Conservation (phyloP, 352 stramenopile genomes). For the Phytophthora cactorum region DNA sequence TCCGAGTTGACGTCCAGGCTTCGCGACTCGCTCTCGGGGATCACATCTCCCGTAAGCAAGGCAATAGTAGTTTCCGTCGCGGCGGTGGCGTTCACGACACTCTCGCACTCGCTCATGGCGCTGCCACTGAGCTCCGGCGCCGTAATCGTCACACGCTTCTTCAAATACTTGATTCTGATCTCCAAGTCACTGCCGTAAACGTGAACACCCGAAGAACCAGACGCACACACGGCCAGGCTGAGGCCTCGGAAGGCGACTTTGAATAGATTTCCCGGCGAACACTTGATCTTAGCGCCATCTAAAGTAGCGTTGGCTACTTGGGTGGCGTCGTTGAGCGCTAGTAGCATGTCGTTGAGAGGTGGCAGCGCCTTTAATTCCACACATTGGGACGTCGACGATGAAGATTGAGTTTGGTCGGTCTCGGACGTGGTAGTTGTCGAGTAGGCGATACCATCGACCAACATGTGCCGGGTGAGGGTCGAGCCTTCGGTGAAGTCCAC, state of each 20-base stretch:
- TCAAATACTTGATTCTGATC: slow-evolving; percentile 32
- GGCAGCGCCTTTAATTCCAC: slow-evolving; percentile 26
- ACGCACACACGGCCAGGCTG: slow-evolving; percentile 36
- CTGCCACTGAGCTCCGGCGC: slow-evolving; percentile 20
- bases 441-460: slow-evolving; percentile 47
- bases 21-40: slow-evolving; percentile 24
- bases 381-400: slow-evolving; percentile 27
- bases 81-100: slow-evolving; percentile 18
- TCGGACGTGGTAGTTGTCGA: slow-evolving; percentile 21
- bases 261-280: slow-evolving; percentile 38
- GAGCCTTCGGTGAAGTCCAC: slow-evolving; percentile 31
- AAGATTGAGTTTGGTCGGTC: slow-evolving; percentile 11
- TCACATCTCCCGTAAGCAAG: slow-evolving; percentile 37
- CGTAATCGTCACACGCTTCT: slow-evolving; percentile 25
- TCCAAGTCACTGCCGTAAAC: slow-evolving; percentile 43
- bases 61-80: slow-evolving; percentile 29
- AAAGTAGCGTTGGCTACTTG: slow-evolving; percentile 16
- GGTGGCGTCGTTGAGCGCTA: slow-evolving; percentile 29
- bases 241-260: slow-evolving; percentile 38
- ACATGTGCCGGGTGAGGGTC: slow-evolving; percentile 33
- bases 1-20: slow-evolving; percentile 5
- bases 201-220: slow-evolving; percentile 18
- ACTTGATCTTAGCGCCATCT: slow-evolving; percentile 34
- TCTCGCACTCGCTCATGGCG: slow-evolving; percentile 19
- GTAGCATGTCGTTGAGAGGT: slow-evolving; percentile 36